Conservation (phyloP, 345 rosid species). For the Eucalyptus pauciflora region DNA sequence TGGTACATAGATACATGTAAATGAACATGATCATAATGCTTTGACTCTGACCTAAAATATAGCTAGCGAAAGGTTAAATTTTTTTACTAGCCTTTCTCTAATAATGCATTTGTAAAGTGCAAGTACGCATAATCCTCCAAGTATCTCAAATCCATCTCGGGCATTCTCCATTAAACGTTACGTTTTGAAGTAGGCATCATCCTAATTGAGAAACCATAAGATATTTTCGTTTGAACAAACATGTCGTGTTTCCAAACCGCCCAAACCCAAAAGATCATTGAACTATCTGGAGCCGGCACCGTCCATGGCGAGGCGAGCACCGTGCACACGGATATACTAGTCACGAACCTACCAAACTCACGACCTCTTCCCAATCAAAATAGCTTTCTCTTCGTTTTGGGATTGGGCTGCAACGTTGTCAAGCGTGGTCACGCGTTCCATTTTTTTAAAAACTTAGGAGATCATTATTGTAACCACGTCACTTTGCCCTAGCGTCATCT, state of each 20-base stretch:
- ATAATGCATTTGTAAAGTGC: neutral
- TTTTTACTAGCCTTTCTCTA: neutral
- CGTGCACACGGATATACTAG: neutral
- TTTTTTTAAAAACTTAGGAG: too few species aligned
- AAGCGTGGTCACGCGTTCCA: neutral
- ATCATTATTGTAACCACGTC: neutral
- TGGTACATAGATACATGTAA: neutral
- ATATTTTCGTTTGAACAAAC: neutral
- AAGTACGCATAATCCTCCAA: neutral
- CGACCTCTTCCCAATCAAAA: neutral
- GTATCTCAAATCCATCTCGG: neutral
- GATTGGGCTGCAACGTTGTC: neutral
- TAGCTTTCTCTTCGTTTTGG: neutral
- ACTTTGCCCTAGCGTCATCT: neutral
- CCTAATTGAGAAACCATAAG: neutral
- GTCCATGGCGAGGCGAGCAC: neutral
- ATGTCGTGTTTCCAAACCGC: neutral
- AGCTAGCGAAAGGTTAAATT: neutral
- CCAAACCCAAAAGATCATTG: neutral
- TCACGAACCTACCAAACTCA: neutral
- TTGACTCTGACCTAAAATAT: neutral
- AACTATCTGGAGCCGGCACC: neutral
- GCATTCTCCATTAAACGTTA: too few species aligned
- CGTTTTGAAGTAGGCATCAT: neutral
- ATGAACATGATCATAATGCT: neutral